Percentiles rank a stretch among this genome's conserved stretches.
Conservation (phyloP, 2,329 filamentous ascomycete genomes). For the Pseudogymnoascus destructans region DNA sequence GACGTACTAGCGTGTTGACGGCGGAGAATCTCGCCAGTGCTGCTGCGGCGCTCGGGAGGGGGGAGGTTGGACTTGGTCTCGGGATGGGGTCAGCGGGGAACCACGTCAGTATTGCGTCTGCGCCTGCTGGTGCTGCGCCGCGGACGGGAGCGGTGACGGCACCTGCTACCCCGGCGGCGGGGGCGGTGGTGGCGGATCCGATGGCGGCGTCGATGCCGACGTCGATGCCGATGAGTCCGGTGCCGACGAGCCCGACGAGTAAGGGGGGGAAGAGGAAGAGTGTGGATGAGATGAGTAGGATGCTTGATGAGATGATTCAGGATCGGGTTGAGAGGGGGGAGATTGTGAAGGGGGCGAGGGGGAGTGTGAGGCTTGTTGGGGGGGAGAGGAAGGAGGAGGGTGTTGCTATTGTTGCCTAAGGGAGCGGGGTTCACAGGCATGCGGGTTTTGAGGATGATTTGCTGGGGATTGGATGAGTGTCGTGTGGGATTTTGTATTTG, state of each 20-base stretch:
- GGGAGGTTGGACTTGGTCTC: neutral
- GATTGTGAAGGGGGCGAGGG: constrained; percentile 50
- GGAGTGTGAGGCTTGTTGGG: constrained; percentile 48
- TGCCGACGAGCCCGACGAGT: constrained; percentile 15
- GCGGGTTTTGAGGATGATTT: constrained; percentile 22
- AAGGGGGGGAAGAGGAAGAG: constrained; percentile 38
- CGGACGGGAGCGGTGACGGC: neutral
- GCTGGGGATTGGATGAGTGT: too few species aligned
- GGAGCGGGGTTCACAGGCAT: constrained; percentile 13
- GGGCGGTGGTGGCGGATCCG: neutral
- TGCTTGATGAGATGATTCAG: constrained; percentile 94
- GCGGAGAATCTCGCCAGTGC: constrained; percentile 9
- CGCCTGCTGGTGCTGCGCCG: neutral
- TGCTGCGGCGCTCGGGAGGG: neutral
- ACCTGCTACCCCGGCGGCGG: constrained; percentile 3
- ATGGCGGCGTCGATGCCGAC: neutral
- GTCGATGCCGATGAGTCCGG: neutral
- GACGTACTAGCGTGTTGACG: constrained; percentile 5
- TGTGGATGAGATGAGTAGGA: constrained; percentile 83
- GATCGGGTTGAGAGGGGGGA: constrained; percentile 69
- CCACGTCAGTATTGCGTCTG: neutral
- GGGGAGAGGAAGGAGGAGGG: constrained; percentile 27
- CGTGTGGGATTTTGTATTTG: constrained; percentile 12
- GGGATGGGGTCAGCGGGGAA: neutral
- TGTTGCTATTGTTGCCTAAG: constrained; percentile 14